Evolutionary conservation across 805 yeast species (phyloP), one percentile per base, ranked within the genome.

Genomic region (Starmerella tilneyi): DNA sequence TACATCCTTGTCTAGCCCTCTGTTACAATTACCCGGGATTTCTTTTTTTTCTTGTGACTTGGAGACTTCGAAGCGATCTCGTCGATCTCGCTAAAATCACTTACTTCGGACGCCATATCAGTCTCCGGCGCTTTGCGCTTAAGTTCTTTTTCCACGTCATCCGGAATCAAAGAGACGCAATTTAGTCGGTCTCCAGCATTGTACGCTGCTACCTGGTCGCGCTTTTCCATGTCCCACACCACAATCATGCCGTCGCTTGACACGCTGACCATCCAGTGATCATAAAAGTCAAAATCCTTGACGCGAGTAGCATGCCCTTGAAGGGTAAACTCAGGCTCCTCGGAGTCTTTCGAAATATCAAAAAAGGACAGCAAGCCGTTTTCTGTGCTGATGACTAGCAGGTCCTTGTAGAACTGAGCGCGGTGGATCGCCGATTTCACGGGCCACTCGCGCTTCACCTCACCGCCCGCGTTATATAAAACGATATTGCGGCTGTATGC

Each of bases 231-330:
- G 59, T 88, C 81, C 96, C 96, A 89, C 3, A 89, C 82, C 7
- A 92, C 94, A 43, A 89, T 80, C 57, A 76, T 82, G 21, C 97
- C 97, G 63, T 89, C 97, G 0, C 96, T 84, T 0, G 96, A 84
- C 11, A 86, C 84, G 2, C 94, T 81, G 0, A 84, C 73, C 57
- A 92, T 63, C 58, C 72, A 81, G 12, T 71, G 68, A 29, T 68
- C 64, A 17, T 53, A 52, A 39, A 78, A 68, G 16, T 77, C 66
- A 54, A 92, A 71, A 52, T 79, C 94, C 64, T 89, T 89, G 34
- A 89, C 81, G 61, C 98, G 76, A 52, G 74, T 77, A 8, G 92
- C 74, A 59, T 89, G 97, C 1, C 96, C 96, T 43, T 71, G 73
- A 28, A 89, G 67, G 23, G 65, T 63, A 61, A 80, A 81, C 12